Evolutionary conservation across 495 filamentous ascomycete genomes (phyloP).

Genomic region (Penicillium simplicissimum): DNA sequence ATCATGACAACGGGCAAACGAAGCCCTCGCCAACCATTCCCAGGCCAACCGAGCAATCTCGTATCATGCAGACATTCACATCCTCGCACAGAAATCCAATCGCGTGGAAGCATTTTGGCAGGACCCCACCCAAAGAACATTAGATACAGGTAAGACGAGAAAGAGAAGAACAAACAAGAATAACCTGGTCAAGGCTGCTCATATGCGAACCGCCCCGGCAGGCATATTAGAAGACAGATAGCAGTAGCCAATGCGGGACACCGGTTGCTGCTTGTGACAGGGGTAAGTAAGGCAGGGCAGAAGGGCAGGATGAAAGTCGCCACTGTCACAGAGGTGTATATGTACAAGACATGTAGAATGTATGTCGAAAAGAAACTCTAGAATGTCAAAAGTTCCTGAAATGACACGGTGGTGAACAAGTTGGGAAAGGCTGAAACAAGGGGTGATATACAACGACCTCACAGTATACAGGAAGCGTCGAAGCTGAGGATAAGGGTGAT

Average conservation of each 20-base stretch:
- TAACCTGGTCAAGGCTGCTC: neutral
- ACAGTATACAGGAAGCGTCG: conserved; percentile 20
- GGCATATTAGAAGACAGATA: conserved; percentile 12
- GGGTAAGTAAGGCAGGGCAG: neutral
- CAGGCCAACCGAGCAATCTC: conserved; percentile 16
- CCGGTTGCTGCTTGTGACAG: neutral
- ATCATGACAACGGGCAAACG: conserved; percentile 16
- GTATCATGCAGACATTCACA: conserved; percentile 17
- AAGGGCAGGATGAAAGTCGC: conserved; percentile 1
- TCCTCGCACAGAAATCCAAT: conserved; percentile 15
- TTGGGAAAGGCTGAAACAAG: conserved; percentile 6
- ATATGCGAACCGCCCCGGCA: neutral
- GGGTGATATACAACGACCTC: conserved; percentile 31
- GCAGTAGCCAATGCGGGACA: neutral
- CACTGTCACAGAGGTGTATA: conserved; percentile 22
- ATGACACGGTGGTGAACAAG: conserved; percentile 14
- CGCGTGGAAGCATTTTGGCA: conserved; percentile 16
- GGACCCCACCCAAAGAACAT: conserved; percentile 24
- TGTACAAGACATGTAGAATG: conserved; percentile 34
- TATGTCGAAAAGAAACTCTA: conserved; percentile 29
- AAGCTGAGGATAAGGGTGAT: neutral
- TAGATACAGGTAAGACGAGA: conserved; percentile 30
- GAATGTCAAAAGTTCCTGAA: conserved; percentile 18
- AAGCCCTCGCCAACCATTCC: conserved; percentile 1
- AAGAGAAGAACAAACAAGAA: conserved; percentile 9